Evolutionary conservation across 2,329 filamentous ascomycete species (phyloP), one percentile per base, ranked within the genome.

Genomic region (Fusarium penzigii): DNA sequence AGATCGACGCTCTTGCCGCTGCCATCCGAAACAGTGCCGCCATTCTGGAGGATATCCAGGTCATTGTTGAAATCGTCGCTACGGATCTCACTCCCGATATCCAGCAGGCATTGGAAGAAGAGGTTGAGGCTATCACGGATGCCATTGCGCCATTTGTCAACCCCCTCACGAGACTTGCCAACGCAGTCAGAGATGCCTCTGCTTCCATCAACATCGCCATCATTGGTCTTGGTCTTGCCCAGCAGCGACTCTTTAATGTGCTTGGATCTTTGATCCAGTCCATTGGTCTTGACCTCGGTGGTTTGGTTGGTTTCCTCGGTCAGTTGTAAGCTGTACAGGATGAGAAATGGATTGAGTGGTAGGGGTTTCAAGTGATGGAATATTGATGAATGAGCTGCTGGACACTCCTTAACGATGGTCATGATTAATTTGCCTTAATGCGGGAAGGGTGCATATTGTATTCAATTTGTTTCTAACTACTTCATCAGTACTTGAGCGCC

Each of bases 141-240:
- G n/a, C 39, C 2, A 2, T 59, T 1, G 49, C 41, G 17, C 57
- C 57, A 1, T 55, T 60, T 12, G 4, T 57, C 3, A 17, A n/a
- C 0, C 57, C 54, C 5, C 3, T 59, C 1, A 1, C 48, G 3
- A 10, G 42, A 39, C 44, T 59, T 1, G 29, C 44, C 2, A 17
- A 11, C 17, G 57, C 57, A 7, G 46, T 52, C 0, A 16, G 38
- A 38, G 29, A 17, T 2, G 48, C 17, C 8, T 16, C 12, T 9
- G 11, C 17, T 29, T 13, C 17, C 0, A 39, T 29, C 1, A 17
- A 13, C 6, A 50, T 25, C 11, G n/a, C 20, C 10, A 17, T 55
- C 14, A 43, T 25, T 3, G 57, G 51, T 0, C 14, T 59, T 10
- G 29, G 42, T 2, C 9, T 16, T 16, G 57, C 46, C 9, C 20